Conservation (phyloP, 192 early-diverging fungal genomes). For the Neocallimastix lanati region DNA sequence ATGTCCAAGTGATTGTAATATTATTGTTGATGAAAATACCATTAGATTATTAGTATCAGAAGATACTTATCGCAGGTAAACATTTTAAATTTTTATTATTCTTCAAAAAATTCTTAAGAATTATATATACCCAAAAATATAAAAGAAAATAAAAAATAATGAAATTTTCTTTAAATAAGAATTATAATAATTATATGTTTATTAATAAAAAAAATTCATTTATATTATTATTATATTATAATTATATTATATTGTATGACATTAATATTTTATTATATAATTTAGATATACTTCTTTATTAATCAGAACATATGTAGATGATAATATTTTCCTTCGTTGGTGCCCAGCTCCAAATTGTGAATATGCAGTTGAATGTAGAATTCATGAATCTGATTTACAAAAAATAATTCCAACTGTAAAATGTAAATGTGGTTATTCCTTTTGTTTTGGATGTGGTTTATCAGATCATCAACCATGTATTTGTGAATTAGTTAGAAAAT, state of each 20-base stretch:
- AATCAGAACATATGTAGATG: constrained; percentile 82
- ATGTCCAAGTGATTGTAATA: constrained; percentile 61
- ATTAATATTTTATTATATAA: too few relatives aligned
- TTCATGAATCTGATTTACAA: constrained; percentile 41
- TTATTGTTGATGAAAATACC: constrained; percentile 67
- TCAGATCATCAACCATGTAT: constrained; percentile 72
- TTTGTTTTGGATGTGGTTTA: constrained; percentile 85
- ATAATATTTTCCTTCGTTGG: constrained; percentile 64
- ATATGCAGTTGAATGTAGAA: constrained; percentile 78
- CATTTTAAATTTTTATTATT: too few relatives aligned
- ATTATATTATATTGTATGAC: too few relatives aligned
- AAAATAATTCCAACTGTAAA: constrained; percentile 69
- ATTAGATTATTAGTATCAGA: constrained; percentile 47
- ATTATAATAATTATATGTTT: too few relatives aligned
- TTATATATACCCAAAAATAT: too few relatives aligned
- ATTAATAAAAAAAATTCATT: too few relatives aligned
- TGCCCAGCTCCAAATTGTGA: constrained; percentile 93
- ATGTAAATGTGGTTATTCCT: constrained; percentile 58
- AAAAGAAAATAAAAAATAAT: too few relatives aligned
- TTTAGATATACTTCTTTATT: constrained; percentile 58
- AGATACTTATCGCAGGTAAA: constrained; percentile 39
- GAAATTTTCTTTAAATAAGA: too few relatives aligned
- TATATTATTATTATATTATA: too few relatives aligned
- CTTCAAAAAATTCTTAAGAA: too few relatives aligned
- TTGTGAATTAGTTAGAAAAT: constrained; percentile 62